phyloP scores from a whole-genome alignment of 75 land plant genomes.

The Picea glauca region DNA sequence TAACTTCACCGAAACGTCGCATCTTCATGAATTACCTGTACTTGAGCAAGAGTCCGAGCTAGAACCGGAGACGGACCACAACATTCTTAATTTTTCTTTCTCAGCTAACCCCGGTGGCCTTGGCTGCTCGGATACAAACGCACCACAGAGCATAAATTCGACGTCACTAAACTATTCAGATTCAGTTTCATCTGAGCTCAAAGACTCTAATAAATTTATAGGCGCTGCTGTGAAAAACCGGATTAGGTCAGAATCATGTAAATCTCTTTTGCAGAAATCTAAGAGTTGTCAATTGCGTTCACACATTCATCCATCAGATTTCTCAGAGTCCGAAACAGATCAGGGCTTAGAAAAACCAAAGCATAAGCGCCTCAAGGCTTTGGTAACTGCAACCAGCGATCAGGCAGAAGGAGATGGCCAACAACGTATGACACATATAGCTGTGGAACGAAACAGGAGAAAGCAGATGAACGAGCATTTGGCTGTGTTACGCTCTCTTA shows the following conservation, averaged over 20 bases:
- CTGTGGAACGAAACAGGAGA: constrained; percentile 71
- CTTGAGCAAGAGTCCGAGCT: constrained; percentile 1
- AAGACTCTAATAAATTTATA: background rate
- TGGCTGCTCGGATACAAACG: background rate
- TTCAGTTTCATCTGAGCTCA: background rate
- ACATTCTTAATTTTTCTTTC: background rate
- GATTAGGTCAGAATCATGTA: background rate
- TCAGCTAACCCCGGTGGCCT: background rate
- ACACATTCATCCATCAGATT: background rate
- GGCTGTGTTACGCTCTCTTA: constrained; percentile 55
- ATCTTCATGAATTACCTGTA: background rate
- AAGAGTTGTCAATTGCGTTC: background rate
- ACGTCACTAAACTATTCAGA: background rate
- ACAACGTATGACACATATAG: constrained; percentile 76
- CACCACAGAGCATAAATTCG: background rate
- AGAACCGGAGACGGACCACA: background rate
- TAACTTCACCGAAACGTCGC: background rate
- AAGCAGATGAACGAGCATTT: constrained; percentile 79
- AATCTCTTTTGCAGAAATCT: constrained; percentile 4
- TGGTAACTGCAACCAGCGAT: constrained; percentile 9
- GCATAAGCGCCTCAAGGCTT: constrained; percentile 1
- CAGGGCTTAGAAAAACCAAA: background rate
- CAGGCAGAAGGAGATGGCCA: constrained; percentile 33
- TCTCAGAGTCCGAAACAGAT: constrained; percentile 8
- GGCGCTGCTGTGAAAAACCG: background rate